Percentiles rank a stretch among this genome's conserved stretches.
Evolutionary conservation across 768 basidiomycete species (phyloP).

Genomic region (Neoboletus brunneissimus): DNA sequence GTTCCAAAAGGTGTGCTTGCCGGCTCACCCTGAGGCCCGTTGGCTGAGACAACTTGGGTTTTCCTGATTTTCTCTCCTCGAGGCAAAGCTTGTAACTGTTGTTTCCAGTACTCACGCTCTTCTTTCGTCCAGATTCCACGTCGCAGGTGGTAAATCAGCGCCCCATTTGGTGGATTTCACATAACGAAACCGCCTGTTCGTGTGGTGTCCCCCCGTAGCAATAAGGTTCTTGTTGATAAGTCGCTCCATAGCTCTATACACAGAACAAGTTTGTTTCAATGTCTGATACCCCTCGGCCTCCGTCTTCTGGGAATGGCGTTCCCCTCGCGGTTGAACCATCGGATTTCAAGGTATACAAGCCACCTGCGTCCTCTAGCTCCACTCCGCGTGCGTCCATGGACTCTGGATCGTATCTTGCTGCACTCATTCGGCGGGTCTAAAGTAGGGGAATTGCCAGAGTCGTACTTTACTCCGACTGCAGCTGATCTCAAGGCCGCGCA

Average conservation of each 20-base stretch:
- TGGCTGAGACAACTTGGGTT: slow-evolving; percentile 65
- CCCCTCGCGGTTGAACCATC: slow-evolving; percentile 10
- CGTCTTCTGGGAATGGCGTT: neutral
- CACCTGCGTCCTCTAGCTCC: slow-evolving; percentile 33
- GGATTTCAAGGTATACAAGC: slow-evolving; percentile 50
- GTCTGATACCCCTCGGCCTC: slow-evolving; percentile 21
- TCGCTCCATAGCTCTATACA: slow-evolving; percentile 12
- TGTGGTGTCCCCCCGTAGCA: slow-evolving; percentile 10
- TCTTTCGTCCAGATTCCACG: neutral
- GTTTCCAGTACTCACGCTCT: slow-evolving; percentile 6
- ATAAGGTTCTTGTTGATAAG: slow-evolving; percentile 18
- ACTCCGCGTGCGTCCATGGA: slow-evolving; percentile 34
- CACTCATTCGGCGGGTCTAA: slow-evolving; percentile 7
- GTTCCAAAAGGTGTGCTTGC: slow-evolving; percentile 75
- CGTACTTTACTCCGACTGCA: slow-evolving; percentile 69
- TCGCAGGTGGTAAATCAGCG: neutral
- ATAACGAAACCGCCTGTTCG: slow-evolving; percentile 7
- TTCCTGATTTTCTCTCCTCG: slow-evolving; percentile 41
- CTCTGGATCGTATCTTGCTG: neutral
- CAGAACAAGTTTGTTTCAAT: slow-evolving; percentile 17
- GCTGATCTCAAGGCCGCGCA: slow-evolving; percentile 72
- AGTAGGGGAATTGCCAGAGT: slow-evolving; percentile 60
- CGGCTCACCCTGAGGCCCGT: slow-evolving; percentile 65
- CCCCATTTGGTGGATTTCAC: slow-evolving; percentile 1
- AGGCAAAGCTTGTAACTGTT: neutral